Evolutionary conservation across 73 alveolate species (phyloP), one percentile per base, ranked within the genome.

Genomic region (Stentor coeruleus): DNA sequence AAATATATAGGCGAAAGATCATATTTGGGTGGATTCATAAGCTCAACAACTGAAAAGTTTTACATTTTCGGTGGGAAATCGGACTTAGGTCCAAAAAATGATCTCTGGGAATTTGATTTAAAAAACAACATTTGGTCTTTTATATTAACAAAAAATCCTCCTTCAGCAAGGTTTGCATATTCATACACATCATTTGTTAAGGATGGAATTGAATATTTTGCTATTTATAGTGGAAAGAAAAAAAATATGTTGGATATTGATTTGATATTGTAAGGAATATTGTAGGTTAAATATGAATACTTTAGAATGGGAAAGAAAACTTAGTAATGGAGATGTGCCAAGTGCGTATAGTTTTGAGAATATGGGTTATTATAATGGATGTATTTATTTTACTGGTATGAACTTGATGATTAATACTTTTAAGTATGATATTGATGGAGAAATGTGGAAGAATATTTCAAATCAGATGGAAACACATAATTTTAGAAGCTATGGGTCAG

Each of bases 91-190:
- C 49, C 38, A 2, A 20, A 33, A 36, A 66, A 66, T 30, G 81
- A 66, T 36, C n/a, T 66, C 59, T 66, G 81, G 49, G 20, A 20
- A 66, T 66, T 66, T 66, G 81, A 66, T 2, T 57, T 66, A 33
- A 66, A 15, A 0, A 66, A 36, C 35, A 30, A 66, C 1, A 20
- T 15, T 15, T 66, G 81, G 2, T 15, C 38, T 30, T 30, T 36
- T 30, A 36, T 66, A 66, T 30, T 30, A 66, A 66, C 15, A n/a
- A 31, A 31, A 31, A n/a, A 57, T 2, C 1, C 28, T 31, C 73
- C 73, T 57, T 57, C 73, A 0, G 35, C 73, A 57, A 57, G 73
- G 28, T 57, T 31, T 31, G 35, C 35, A 1, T 57, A 20, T 57
- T n/a, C 73, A n/a, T 57, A 57, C 28, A 2, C 73, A 20, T 31